A percentile compares a stretch with the other conserved stretches of the same genome.
These are phyloP conservation scores for Russula earlei DNA, from an alignment of 768 basidiomycete genomes.

Conservation along the genomic window DNA sequence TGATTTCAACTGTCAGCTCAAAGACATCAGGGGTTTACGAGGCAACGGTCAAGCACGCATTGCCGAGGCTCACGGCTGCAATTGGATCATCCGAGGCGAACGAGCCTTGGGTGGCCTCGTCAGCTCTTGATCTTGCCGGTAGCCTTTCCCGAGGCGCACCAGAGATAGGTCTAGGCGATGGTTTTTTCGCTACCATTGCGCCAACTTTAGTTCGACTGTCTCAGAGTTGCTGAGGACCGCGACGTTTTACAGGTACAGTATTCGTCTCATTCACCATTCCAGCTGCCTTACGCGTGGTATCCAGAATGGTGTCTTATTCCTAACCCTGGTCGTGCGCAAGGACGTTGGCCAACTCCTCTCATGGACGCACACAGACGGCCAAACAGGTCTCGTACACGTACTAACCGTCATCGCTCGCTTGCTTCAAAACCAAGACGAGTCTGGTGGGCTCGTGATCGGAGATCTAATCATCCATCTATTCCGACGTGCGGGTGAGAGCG, in stretches of 20 bases:
- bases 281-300: background rate
- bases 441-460: constrained; percentile 87
- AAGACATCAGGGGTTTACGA: constrained; percentile 54
- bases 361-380: constrained; percentile 61
- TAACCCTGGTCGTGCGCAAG: constrained; percentile 81
- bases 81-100: constrained; percentile 47
- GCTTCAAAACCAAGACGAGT: constrained; percentile 75
- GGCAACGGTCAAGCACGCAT: constrained; percentile 57
- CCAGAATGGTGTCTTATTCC: constrained; percentile 66
- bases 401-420: constrained; percentile 70
- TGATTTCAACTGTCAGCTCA: constrained; percentile 66
- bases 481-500: constrained; percentile 67
- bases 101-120: constrained; percentile 68
- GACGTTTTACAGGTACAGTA: constrained; percentile 66
- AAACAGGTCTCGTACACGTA: constrained; percentile 66
- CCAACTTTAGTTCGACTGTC: constrained; percentile 62
- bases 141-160: constrained; percentile 61
- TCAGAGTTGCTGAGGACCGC: constrained; percentile 70
- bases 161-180: constrained; percentile 59
- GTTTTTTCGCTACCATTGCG: constrained; percentile 69
- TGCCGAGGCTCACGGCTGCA: constrained; percentile 62
- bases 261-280: background rate
- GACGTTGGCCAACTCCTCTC: constrained; percentile 71
- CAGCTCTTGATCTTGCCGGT: constrained; percentile 74
- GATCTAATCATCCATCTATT: constrained; percentile 92